A percentile compares a stretch with the other conserved stretches of the same genome.
Evolutionary conservation across 1,139 yeast genomes (phyloP).

Genomic region (Kodamaea fungicola): DNA sequence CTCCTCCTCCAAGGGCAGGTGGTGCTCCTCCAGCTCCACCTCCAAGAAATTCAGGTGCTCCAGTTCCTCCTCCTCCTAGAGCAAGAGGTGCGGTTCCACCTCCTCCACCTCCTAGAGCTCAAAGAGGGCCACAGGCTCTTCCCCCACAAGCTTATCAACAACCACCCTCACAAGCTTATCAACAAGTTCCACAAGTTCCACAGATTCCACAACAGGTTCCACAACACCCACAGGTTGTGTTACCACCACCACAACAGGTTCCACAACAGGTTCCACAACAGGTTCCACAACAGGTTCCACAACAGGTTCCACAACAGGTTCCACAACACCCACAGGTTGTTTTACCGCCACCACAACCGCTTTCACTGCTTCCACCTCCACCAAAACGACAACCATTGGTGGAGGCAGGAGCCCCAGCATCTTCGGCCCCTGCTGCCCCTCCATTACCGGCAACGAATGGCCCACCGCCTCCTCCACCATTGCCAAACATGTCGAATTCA

Average conservation of each 20-base stretch:
- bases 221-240: slow-evolving; percentile 18
- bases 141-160: slow-evolving; percentile 10
- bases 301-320: slow-evolving; percentile 14
- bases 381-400: neutral
- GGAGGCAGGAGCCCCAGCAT: neutral
- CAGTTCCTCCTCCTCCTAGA: slow-evolving; percentile 11
- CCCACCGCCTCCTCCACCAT: slow-evolving; percentile 37
- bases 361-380: slow-evolving; percentile 7
- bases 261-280: slow-evolving; percentile 18
- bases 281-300: slow-evolving; percentile 11
- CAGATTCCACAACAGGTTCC: slow-evolving; percentile 10
- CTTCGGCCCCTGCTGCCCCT: slow-evolving; percentile 22
- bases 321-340: slow-evolving; percentile 15
- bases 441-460: slow-evolving; percentile 20
- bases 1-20: slow-evolving; percentile 24
- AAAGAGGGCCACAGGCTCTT: slow-evolving; percentile 9
- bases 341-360: slow-evolving; percentile 9
- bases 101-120: slow-evolving; percentile 24
- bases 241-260: slow-evolving; percentile 10
- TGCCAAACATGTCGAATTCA: slow-evolving; percentile 18
- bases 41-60: slow-evolving; percentile 17
- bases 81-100: slow-evolving; percentile 18
- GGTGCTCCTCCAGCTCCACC: slow-evolving; percentile 26
- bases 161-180: slow-evolving; percentile 19
- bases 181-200: slow-evolving; percentile 14